These are phyloP conservation scores for Stagonosporopsis chrysanthemi DNA, from an alignment of 2,329 filamentous ascomycete genomes.

Conservation along the genomic window DNA sequence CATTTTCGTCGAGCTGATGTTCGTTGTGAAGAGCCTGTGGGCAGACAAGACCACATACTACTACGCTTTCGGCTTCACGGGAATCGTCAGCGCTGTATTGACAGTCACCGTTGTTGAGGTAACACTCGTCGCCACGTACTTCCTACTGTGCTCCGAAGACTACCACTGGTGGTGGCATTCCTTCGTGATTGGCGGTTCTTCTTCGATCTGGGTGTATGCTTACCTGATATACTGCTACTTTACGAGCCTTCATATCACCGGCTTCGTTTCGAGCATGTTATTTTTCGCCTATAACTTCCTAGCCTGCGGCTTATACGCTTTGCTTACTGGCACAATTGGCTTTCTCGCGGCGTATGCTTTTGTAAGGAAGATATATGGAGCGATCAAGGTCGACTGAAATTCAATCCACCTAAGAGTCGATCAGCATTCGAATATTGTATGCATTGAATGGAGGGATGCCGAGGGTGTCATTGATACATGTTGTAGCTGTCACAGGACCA, in stretches of 20 bases:
- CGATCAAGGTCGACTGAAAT: conserved; percentile 25
- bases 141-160: conserved; percentile 79
- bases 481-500: neutral
- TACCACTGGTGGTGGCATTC: conserved; percentile 94
- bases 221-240: conserved; percentile 88
- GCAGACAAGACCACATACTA: conserved; percentile 92
- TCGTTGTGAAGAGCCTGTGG: conserved; percentile 87
- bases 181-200: conserved; percentile 79
- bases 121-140: conserved; percentile 82
- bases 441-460: neutral
- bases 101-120: conserved; percentile 82
- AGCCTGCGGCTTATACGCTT: conserved; percentile 80
- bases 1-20: conserved; percentile 85
- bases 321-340: conserved; percentile 83
- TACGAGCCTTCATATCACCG: conserved; percentile 79
- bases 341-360: conserved; percentile 87
- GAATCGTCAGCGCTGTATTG: conserved; percentile 74
- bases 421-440: neutral
- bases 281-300: conserved; percentile 88
- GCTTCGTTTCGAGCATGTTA: conserved; percentile 78
- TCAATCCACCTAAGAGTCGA: neutral
- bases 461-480: neutral
- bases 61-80: conserved; percentile 88
- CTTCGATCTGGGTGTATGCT: conserved; percentile 79
- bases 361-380: conserved; percentile 80